Evolutionary conservation across 2,329 filamentous ascomycete genomes (phyloP).

Genomic region (Myriosclerotinia curreyana): DNA sequence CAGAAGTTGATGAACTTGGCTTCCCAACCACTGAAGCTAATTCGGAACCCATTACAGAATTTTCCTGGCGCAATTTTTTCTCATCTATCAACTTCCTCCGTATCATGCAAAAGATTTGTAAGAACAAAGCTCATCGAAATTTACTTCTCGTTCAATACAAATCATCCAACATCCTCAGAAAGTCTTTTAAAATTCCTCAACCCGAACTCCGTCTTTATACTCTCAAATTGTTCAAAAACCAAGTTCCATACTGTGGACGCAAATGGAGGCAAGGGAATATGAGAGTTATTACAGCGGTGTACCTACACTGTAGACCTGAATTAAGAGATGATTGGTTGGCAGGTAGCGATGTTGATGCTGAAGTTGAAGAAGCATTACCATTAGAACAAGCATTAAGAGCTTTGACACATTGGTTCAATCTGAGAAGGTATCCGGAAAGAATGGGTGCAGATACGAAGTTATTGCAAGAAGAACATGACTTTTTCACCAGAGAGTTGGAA

Average conservation of each 20-base stretch:
- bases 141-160: conserved; percentile 94
- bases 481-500: conserved; percentile 75
- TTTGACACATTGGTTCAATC: conserved; percentile 91
- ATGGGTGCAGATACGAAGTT: conserved; percentile 57
- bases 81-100: conserved; percentile 92
- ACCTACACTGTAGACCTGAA: conserved; percentile 88
- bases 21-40: conserved; percentile 72
- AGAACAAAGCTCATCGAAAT: conserved; percentile 91
- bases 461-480: conserved; percentile 71
- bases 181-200: conserved; percentile 87
- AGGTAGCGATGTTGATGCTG: conserved; percentile 85
- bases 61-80: conserved; percentile 93
- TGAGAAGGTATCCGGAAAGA: conserved; percentile 75
- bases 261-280: conserved; percentile 99
- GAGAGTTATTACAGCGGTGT: conserved; percentile 96
- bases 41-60: conserved; percentile 76
- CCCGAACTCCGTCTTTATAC: conserved; percentile 86
- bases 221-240: conserved; percentile 96
- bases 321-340: conserved; percentile 93
- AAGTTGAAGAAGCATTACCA: conserved; percentile 88
- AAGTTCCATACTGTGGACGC: conserved; percentile 94
- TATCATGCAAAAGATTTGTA: conserved; percentile 96
- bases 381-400: conserved; percentile 87
- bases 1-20: conserved; percentile 81
- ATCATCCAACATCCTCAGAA: conserved; percentile 85